Percentiles rank a stretch among this genome's conserved stretches.
These are phyloP conservation scores for Trifolium fragiferum DNA, from an alignment of 306 rosid genomes.

Conservation along the genomic window DNA sequence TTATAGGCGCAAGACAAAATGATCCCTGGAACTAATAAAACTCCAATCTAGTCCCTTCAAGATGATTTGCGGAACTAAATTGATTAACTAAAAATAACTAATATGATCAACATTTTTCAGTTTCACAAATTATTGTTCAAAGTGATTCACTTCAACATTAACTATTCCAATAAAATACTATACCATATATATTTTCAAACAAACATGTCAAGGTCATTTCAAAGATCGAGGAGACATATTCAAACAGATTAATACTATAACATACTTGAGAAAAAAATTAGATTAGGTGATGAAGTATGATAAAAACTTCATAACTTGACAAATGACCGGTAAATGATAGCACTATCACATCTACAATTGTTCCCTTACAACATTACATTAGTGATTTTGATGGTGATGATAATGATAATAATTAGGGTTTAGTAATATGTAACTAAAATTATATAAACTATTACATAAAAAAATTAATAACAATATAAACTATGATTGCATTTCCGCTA, in stretches of 20 bases:
- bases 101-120: background rate
- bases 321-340: background rate
- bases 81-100: background rate
- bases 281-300: background rate
- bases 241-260: background rate
- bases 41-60: background rate
- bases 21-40: background rate
- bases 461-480: background rate
- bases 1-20: background rate
- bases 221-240: background rate
- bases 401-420: constrained; percentile 1
- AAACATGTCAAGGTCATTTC: background rate
- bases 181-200: background rate
- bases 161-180: background rate
- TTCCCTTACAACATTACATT: background rate
- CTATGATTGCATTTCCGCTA: background rate
- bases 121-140: background rate
- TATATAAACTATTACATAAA: too few relatives aligned
- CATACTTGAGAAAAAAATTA: constrained; percentile 1
- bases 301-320: constrained; percentile 5
- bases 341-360: background rate
- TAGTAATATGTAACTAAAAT: background rate
- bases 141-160: background rate
- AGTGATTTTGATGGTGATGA: too few relatives aligned
- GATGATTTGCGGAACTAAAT: background rate